phyloP scores from a whole-genome alignment of 225 moss, liverwort and hornwort species.

The Climacium dendroides region DNA sequence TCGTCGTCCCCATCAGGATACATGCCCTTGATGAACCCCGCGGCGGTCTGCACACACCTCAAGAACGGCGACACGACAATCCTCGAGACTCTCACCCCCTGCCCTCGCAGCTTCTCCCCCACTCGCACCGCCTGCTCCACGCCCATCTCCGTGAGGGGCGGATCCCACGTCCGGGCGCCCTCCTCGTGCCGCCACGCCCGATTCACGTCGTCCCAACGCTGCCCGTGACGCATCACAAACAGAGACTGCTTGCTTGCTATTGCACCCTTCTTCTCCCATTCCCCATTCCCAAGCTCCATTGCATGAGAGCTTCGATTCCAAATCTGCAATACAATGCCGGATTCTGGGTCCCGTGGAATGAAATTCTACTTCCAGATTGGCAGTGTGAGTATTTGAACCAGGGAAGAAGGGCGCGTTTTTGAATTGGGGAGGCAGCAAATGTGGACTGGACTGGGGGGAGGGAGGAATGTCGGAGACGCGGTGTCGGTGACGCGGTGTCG shows the following conservation, averaged over 20 bases:
- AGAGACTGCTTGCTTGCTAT: conserved; percentile 8
- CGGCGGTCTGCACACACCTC: conserved; percentile 62
- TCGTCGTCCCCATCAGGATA: not conserved
- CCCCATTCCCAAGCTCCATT: not conserved
- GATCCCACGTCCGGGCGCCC: conserved; percentile 57
- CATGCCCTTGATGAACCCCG: conserved; percentile 40
- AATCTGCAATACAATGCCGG: not conserved
- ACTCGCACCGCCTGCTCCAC: conserved; percentile 26
- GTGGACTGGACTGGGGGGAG: not conserved
- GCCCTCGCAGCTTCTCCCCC: conserved; percentile 21
- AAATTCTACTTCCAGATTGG: not conserved
- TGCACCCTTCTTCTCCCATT: not conserved
- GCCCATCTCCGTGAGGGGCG: conserved; percentile 42
- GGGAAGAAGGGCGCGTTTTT: not conserved
- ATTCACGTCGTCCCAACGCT: conserved; percentile 39
- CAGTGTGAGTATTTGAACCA: no score
- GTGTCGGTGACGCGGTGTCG: not conserved
- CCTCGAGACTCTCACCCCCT: conserved; percentile 21
- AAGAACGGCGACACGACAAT: conserved; percentile 54
- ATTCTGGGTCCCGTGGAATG: not conserved
- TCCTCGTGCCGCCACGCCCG: conserved; percentile 17
- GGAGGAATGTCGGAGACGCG: not conserved
- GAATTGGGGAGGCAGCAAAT: not conserved
- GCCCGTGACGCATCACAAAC: conserved; percentile 63
- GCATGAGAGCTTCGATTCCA: not conserved